Evolutionary conservation across 495 filamentous ascomycete species (phyloP), one percentile per base, ranked within the genome.

Genomic region (Clohesyomyces aquaticus): DNA sequence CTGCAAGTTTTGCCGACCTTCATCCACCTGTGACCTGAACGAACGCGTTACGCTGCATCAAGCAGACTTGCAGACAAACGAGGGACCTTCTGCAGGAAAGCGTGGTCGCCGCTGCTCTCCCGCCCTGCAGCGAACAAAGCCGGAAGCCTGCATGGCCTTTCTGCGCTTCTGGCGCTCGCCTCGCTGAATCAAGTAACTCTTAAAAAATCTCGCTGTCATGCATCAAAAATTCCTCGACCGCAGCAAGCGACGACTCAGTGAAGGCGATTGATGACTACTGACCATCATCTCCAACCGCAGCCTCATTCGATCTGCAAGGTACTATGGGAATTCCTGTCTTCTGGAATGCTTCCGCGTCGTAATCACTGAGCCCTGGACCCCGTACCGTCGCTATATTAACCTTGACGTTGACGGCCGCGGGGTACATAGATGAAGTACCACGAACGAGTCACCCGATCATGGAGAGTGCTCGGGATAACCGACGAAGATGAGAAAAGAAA

Each of bases 371-470:
- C 57, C 63, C 63, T 38, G 63, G 63, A 55, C 63, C 63, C 63
- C 56, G 16, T 52, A 14, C 52, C n/a, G 22, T 48, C 21, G 43
- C 45, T 23, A 59, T 57, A 65, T 52, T 55, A 43, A 48, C 16
- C 21, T 59, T 53, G 50, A 55, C 63, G 63, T 61, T 61, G 59
- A 55, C 43, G 60, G 47, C 48, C 59, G 61, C 56, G 63, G 63
- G 63, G 63, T 66, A 66, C 63, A 51, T 66, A 61, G 56, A 61
- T 61, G 41, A 61, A 48, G 63, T 66, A 61, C 63, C 52, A 65
- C 54, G 4, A n/a, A 41, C 23, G 22, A 50, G 45, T 66, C 63
- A 61, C 57, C 50, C 47, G 57, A 61, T 66, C 56, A 55, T 35
- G n/a, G 49, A 19, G 49, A 4, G 22, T 21, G 26, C 23, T 19